phyloP scores from a whole-genome alignment of 1,139 yeast species.

The Taphrina deformans region DNA sequence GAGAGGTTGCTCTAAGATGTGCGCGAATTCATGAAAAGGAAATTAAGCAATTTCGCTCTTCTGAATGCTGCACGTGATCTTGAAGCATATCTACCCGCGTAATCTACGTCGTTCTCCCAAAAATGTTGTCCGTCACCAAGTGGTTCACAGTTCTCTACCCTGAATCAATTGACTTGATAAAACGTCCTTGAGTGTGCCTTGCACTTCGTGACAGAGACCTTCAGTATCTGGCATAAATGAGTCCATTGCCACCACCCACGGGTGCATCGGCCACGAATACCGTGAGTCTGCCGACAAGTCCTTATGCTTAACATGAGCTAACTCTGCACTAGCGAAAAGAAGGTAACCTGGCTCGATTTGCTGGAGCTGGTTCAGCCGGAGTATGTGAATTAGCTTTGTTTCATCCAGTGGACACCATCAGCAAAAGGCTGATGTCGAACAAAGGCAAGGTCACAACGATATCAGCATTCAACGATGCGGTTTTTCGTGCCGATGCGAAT shows the following conservation, averaged over 20 bases:
- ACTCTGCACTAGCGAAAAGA: slow-evolving; percentile 29
- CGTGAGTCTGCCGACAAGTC: not conserved
- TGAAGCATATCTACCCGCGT: not conserved
- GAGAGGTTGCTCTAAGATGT: not conserved
- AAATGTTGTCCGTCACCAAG: not conserved
- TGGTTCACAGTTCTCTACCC: not conserved
- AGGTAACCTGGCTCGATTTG: slow-evolving; percentile 74
- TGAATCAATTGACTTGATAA: not conserved
- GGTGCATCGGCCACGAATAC: slow-evolving; percentile 20
- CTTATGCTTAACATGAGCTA: too few relatives aligned
- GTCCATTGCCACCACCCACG: slow-evolving; percentile 21
- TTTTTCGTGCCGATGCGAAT: slow-evolving; percentile 78
- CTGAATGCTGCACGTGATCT: not conserved
- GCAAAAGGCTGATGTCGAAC: slow-evolving; percentile 96
- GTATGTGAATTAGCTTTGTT: slow-evolving; percentile 93
- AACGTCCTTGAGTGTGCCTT: not conserved
- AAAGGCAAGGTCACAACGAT: slow-evolving; percentile 66
- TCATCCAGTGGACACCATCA: slow-evolving; percentile 96
- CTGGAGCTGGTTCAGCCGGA: slow-evolving; percentile 98
- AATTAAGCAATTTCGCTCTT: not conserved
- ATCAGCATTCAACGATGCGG: slow-evolving; percentile 73
- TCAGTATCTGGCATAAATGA: slow-evolving; percentile 1
- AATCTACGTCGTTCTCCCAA: not conserved
- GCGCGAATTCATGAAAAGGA: not conserved
- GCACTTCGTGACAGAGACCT: not conserved